Percentiles rank a stretch among this genome's conserved stretches.
Evolutionary conservation across 2,329 filamentous ascomycete genomes (phyloP).

Genomic region (Colletotrichum eleusines): DNA sequence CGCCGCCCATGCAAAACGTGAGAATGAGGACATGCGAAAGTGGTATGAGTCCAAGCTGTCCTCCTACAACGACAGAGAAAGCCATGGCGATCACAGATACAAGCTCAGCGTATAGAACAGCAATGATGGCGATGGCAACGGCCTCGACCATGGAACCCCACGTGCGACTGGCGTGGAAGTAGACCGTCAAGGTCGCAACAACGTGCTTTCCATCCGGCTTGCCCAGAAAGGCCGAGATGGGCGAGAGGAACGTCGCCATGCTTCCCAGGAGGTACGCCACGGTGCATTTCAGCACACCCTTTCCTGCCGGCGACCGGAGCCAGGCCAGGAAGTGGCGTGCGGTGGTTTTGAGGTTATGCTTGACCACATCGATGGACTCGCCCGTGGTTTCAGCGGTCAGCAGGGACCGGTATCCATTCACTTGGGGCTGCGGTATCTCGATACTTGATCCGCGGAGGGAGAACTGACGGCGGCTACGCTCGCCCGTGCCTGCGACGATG

Average conservation of each 20-base stretch:
- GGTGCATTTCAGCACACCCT: constrained; percentile 89
- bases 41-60: constrained; percentile 73
- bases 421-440: constrained; percentile 49
- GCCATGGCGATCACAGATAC: constrained; percentile 89
- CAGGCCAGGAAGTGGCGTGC: constrained; percentile 66
- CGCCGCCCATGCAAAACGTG: constrained; percentile 85
- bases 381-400: constrained; percentile 52
- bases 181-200: constrained; percentile 92
- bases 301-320: constrained; percentile 77
- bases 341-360: constrained; percentile 54
- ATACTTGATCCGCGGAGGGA: constrained; percentile 72
- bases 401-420: constrained; percentile 51
- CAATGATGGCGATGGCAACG: constrained; percentile 78
- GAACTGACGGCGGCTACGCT: constrained; percentile 84
- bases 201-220: constrained; percentile 93
- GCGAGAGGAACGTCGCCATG: constrained; percentile 84
- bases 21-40: constrained; percentile 85
- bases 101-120: constrained; percentile 77
- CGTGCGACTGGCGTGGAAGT: constrained; percentile 91
- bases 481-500: constrained; percentile 86
- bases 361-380: constrained; percentile 51
- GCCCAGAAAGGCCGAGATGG: constrained; percentile 79
- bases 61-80: constrained; percentile 71
- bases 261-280: constrained; percentile 90
- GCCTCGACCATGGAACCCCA: constrained; percentile 92